phyloP scores from a whole-genome alignment of 345 rosid species.

The Xanthoceras sorbifolium region DNA sequence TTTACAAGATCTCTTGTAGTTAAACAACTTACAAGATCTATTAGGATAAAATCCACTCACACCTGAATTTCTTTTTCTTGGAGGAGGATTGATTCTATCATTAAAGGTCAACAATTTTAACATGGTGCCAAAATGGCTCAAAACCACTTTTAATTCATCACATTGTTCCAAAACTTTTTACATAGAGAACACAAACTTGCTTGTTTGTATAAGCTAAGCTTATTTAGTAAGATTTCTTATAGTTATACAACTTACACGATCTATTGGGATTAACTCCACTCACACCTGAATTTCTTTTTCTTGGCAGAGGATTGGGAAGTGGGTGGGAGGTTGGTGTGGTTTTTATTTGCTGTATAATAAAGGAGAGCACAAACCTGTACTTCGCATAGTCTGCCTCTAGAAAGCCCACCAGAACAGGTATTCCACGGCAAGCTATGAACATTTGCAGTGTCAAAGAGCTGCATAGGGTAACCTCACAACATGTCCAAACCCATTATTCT shows the following conservation, averaged over 20 bases:
- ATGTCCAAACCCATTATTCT: constrained; percentile 26
- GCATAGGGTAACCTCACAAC: constrained; percentile 36
- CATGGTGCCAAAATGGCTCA: not conserved
- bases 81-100: not conserved
- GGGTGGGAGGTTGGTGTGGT: not conserved
- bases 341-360: not conserved
- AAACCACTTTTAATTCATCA: not conserved
- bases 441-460: constrained; percentile 97
- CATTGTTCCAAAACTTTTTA: not conserved
- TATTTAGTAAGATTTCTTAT: not conserved
- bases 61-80: not conserved
- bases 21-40: too few species aligned
- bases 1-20: not conserved
- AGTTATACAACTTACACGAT: not conserved
- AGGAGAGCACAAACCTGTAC: constrained; percentile 63
- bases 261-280: not conserved
- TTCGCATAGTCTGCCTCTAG: constrained; percentile 96
- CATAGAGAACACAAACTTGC: not conserved
- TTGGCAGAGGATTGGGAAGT: not conserved
- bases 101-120: not conserved
- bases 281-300: not conserved
- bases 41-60: not conserved
- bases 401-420: constrained; percentile 92
- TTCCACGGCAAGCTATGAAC: constrained; percentile 97
- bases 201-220: not conserved